Evolutionary conservation across 805 yeast genomes (phyloP).

Genomic region (Candida nonsorbophila): DNA sequence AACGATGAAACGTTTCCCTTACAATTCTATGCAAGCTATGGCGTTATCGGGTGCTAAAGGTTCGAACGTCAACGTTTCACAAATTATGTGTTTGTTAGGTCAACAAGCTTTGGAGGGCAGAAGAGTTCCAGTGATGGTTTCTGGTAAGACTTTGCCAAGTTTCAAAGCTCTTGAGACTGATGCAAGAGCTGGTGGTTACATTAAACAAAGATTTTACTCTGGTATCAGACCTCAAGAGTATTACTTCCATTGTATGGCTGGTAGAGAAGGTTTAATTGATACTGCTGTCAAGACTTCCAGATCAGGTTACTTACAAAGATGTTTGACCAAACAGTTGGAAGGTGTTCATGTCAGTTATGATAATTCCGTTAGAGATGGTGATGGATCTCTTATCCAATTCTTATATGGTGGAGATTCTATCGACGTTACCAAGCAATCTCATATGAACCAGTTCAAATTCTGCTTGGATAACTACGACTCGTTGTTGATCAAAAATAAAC

Average conservation of each 20-base stretch:
- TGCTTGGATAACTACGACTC: slow-evolving; percentile 89
- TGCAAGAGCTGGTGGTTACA: slow-evolving; percentile 98
- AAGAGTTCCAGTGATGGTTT: slow-evolving; percentile 98
- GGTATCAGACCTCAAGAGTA: slow-evolving; percentile 98
- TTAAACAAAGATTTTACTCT: slow-evolving; percentile 93
- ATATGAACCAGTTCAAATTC: slow-evolving; percentile 89
- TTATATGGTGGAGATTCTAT: slow-evolving; percentile 96
- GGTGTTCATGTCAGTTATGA: slow-evolving; percentile 95
- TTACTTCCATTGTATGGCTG: slow-evolving; percentile 99
- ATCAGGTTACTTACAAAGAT: slow-evolving; percentile 97
- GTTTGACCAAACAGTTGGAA: slow-evolving; percentile 95
- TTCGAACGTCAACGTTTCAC: slow-evolving; percentile 96
- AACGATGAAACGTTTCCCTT: slow-evolving; percentile 91
- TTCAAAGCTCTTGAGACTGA: slow-evolving; percentile 96
- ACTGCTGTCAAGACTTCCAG: slow-evolving; percentile 98
- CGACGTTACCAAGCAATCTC: slow-evolving; percentile 91
- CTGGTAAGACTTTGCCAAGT: slow-evolving; percentile 95
- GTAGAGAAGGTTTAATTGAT: slow-evolving; percentile 99
- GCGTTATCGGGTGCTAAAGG: slow-evolving; percentile 99
- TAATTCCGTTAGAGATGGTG: slow-evolving; percentile 92
- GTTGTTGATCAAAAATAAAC: slow-evolving; percentile 78
- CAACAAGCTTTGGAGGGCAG: slow-evolving; percentile 99
- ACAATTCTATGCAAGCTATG: slow-evolving; percentile 98
- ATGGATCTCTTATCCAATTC: slow-evolving; percentile 90
- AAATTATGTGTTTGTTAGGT: slow-evolving; percentile 98